Evolutionary conservation across 73 alveolate genomes (phyloP), one percentile per base, ranked within the genome.

Genomic region (Paramecium primaurelia): DNA sequence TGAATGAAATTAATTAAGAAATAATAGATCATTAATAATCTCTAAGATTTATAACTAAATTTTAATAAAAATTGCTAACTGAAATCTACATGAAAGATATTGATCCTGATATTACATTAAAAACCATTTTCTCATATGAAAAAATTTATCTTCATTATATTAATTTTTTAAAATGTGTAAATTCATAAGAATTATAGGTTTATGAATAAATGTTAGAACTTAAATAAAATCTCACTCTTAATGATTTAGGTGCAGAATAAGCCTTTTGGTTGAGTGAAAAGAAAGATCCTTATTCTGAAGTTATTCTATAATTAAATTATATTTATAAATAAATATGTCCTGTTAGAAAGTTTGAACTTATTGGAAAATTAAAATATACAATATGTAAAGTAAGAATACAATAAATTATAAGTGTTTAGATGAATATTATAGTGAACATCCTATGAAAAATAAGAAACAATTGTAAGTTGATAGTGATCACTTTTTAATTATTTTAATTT

Each of bases 81-180:
- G 84, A 64, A 28, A 64, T 64, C 7, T 64, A 64, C 12, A 64
- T 32, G 42, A 64, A 64, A 28, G 26, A 64, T 16, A 64, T 64
- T 64, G 84, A 64, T 64, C 84, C 84, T 64, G 84, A 64, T 64
- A 64, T 64, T 26, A 34, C 84, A 12, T 64, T 64, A 2, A 64
- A 26, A 28, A 64, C 84, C 2, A 64, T 64, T 3, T 64, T 64
- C 49, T 28, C 42, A 1, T 0, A 64, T 64, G 49, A 32, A 2
- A 28, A 28, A 16, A 64, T 64, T 3, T 64, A 6, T 30, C 20
- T 32, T 64, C 84, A 64, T 64, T 64, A 64, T 28, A 14, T 64
- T 14, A 64, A 28, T 12, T 64, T 64, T 14, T 34, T 64, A 28
- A 22, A 64, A 11, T 3, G 12, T 14, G 10, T 32, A 5, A 28